A percentile compares a stretch with the other conserved stretches of the same genome.
phyloP scores from a whole-genome alignment of 768 basidiomycete genomes.

The Trametes sanguinea region DNA sequence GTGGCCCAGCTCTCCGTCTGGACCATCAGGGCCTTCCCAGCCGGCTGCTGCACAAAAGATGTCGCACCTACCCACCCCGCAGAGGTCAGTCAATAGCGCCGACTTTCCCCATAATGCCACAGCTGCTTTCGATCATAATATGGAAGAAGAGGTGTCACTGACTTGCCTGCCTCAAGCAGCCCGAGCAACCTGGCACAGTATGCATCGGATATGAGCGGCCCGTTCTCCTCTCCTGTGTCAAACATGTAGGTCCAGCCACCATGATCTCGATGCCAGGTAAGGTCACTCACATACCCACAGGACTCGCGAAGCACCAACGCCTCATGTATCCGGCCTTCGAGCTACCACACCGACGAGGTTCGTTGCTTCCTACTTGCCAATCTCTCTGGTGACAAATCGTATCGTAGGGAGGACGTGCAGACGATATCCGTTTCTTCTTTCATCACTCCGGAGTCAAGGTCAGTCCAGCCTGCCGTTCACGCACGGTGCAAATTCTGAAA shows the following conservation, averaged over 20 bases:
- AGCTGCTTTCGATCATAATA: too few relatives aligned
- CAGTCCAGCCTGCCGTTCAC: not conserved
- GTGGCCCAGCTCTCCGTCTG: not conserved
- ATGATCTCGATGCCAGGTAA: not conserved
- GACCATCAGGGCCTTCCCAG: conserved; percentile 8
- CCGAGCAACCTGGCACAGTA: conserved; percentile 38
- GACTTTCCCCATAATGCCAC: too few relatives aligned
- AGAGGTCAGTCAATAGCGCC: conserved; percentile 31
- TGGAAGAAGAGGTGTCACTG: not conserved
- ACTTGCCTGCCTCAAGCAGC: conserved; percentile 27
- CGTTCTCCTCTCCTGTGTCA: conserved; percentile 11
- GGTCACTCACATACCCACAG: not conserved
- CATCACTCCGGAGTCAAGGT: conserved; percentile 36
- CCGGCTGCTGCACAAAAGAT: conserved; percentile 15
- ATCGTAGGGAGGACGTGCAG: not conserved
- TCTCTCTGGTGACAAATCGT: not conserved
- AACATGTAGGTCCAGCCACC: not conserved
- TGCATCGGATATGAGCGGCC: conserved; percentile 20
- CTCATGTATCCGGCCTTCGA: not conserved
- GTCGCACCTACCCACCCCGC: conserved; percentile 37
- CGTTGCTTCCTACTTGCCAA: not conserved
- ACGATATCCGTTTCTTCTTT: conserved; percentile 12
- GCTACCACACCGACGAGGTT: conserved; percentile 1
- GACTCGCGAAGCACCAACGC: conserved; percentile 2
- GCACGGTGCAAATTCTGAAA: not conserved